Conservation (phyloP, 805 yeast species). For the Metschnikowia arizonensis region DNA sequence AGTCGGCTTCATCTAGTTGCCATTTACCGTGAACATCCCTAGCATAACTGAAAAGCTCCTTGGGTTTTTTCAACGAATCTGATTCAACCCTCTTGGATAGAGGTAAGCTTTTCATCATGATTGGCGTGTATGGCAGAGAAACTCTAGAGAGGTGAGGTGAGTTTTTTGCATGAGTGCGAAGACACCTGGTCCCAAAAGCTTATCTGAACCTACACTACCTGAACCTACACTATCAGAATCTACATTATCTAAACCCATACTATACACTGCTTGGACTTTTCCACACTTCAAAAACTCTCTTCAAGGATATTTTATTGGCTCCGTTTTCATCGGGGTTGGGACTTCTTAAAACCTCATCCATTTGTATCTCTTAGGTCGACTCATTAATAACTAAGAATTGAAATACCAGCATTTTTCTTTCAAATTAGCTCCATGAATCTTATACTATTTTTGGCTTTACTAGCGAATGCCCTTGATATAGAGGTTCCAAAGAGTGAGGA, state of each 20-base stretch:
- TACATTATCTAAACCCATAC: too few species aligned
- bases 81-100: constrained; percentile 50
- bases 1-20: constrained; percentile 34
- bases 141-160: background rate
- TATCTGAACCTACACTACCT: background rate
- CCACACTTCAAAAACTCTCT: too few species aligned
- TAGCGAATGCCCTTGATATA: background rate
- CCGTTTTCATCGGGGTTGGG: too few species aligned
- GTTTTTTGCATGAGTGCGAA: constrained; percentile 4
- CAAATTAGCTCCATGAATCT: background rate
- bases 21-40: constrained; percentile 50
- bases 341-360: background rate
- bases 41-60: constrained; percentile 68
- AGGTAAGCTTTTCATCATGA: constrained; percentile 36
- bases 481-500: background rate
- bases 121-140: background rate
- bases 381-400: too few species aligned
- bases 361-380: too few species aligned
- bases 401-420: too few species aligned
- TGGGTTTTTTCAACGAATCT: constrained; percentile 79
- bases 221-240: background rate
- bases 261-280: too few species aligned
- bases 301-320: too few species aligned
- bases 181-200: background rate
- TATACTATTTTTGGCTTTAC: background rate